Conservation (phyloP, 768 basidiomycete genomes). For the Agaricus bisporus region DNA sequence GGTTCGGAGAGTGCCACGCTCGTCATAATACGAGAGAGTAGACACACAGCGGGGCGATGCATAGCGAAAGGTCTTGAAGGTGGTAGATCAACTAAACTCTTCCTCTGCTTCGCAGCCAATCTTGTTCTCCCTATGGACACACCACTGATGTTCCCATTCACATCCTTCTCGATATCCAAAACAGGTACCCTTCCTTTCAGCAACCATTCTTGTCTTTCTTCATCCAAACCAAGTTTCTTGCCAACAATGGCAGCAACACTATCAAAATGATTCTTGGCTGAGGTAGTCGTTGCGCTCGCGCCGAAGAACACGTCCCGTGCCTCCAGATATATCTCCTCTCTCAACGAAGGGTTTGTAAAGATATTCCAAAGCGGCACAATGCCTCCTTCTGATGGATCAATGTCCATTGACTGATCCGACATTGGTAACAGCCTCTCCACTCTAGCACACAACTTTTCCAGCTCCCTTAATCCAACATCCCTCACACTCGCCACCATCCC, state of each 20-base stretch:
- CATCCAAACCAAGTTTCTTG: conserved; percentile 56
- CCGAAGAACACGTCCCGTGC: conserved; percentile 92
- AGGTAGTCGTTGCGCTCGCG: conserved; percentile 45
- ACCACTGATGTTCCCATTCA: conserved; percentile 50
- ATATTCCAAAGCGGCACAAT: conserved; percentile 31
- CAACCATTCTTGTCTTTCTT: conserved; percentile 68
- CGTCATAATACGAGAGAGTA: conserved; percentile 77
- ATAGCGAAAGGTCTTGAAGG: conserved; percentile 71
- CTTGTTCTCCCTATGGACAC: conserved; percentile 61
- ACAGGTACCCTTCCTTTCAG: conserved; percentile 60
- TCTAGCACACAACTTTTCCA: conserved; percentile 79
- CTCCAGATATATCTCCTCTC: conserved; percentile 87
- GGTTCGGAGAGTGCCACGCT: conserved; percentile 74
- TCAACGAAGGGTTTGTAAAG: conserved; percentile 66
- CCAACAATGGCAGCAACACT: conserved; percentile 51
- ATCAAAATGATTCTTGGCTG: conserved; percentile 43
- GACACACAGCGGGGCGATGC: conserved; percentile 74
- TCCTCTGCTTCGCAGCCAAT: conserved; percentile 40
- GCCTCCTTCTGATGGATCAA: conserved; percentile 22
- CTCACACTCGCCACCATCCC: conserved; percentile 48
- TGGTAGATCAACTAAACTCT: conserved; percentile 23
- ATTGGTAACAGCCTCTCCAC: conserved; percentile 56
- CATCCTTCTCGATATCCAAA: conserved; percentile 62
- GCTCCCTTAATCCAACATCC: conserved; percentile 69
- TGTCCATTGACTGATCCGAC: conserved; percentile 36